Evolutionary conservation across 768 basidiomycete species (phyloP).

Genomic region (Pleurotus tuber-regium): DNA sequence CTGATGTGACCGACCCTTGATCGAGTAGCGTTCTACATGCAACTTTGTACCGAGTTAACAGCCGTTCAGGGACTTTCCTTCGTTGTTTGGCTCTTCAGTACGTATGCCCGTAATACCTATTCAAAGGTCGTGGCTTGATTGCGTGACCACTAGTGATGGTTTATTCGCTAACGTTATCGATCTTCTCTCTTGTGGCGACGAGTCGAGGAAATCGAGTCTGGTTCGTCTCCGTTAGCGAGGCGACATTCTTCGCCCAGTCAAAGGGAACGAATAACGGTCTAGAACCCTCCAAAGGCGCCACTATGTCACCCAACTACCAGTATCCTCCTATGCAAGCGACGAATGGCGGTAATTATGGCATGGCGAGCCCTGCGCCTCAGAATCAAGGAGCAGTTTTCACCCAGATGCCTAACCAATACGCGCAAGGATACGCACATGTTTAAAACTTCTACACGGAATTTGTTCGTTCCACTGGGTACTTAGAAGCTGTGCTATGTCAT

Average conservation of each 20-base stretch:
- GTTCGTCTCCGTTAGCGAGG: not conserved
- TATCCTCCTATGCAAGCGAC: too few species aligned
- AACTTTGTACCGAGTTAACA: not conserved
- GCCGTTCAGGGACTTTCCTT: slow-evolving; percentile 4
- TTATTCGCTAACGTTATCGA: not conserved
- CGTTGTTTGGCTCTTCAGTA: not conserved
- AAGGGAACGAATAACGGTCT: too few species aligned
- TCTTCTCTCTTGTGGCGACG: not conserved
- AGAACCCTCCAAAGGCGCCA: too few species aligned
- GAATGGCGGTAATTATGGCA: too few species aligned
- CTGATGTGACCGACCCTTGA: not conserved
- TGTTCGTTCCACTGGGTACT: too few species aligned
- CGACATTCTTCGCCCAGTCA: not conserved
- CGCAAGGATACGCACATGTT: too few species aligned
- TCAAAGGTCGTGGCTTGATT: not conserved
- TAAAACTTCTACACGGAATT: too few species aligned
- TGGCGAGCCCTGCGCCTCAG: too few species aligned
- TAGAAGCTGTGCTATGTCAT: too few species aligned
- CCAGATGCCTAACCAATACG: too few species aligned
- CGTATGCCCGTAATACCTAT: not conserved
- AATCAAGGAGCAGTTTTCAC: too few species aligned
- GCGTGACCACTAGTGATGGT: not conserved
- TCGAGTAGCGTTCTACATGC: not conserved
- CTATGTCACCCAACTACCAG: too few species aligned
- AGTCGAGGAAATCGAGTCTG: slow-evolving; percentile 6